Conservation (phyloP, 495 filamentous ascomycete genomes). For the Margaritispora aquatica region DNA sequence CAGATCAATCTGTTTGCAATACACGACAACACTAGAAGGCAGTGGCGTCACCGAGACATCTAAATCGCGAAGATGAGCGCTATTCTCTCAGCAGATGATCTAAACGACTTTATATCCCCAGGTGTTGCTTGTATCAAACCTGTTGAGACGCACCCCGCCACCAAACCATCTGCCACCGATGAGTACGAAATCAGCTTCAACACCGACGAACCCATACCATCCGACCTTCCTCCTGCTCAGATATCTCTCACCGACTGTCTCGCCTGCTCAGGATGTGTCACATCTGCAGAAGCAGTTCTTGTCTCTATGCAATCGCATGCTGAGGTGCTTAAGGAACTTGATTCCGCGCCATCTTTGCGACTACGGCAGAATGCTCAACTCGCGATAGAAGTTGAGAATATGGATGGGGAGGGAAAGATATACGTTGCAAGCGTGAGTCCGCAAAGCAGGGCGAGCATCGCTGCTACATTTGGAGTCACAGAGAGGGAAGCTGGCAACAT, state of each 20-base stretch:
- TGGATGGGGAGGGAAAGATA: constrained; percentile 48
- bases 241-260: constrained; percentile 97
- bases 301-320: constrained; percentile 87
- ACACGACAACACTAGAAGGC: not conserved
- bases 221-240: constrained; percentile 52
- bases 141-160: constrained; percentile 72
- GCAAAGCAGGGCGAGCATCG: constrained; percentile 80
- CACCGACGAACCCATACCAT: constrained; percentile 47
- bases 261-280: constrained; percentile 96
- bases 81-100: constrained; percentile 90
- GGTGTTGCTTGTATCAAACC: constrained; percentile 96
- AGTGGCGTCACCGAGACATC: not conserved
- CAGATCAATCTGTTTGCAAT: not conserved
- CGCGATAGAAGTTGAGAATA: constrained; percentile 15
- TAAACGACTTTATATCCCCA: constrained; percentile 98
- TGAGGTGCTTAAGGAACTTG: constrained; percentile 80
- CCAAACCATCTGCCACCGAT: constrained; percentile 5
- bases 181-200: constrained; percentile 76
- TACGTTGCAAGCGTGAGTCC: constrained; percentile 91
- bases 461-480: constrained; percentile 69
- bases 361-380: constrained; percentile 23
- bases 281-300: constrained; percentile 90
- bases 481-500: constrained; percentile 70
- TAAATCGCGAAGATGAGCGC: constrained; percentile 62
- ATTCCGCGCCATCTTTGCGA: constrained; percentile 51